phyloP scores from a whole-genome alignment of 2,329 filamentous ascomycete genomes.

The Claviceps digitariae region DNA sequence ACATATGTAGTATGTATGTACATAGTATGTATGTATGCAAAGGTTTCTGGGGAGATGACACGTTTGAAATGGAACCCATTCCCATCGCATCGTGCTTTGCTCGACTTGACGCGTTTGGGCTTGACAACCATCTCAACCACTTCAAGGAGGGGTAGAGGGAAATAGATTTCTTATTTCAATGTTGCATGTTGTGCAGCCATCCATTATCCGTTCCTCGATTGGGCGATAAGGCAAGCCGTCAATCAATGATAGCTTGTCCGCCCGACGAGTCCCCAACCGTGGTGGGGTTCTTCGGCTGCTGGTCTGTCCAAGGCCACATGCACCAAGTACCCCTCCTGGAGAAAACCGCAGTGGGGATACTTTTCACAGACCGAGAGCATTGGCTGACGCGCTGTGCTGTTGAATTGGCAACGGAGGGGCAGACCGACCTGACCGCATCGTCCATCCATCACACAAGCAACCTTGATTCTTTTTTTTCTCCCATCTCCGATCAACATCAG shows the following conservation, averaged over 20 bases:
- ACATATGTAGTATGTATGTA: too few species aligned
- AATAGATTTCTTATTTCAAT: too few species aligned
- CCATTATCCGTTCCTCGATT: not conserved
- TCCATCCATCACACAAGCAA: constrained; percentile 5
- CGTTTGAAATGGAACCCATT: not conserved
- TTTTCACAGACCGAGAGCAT: not conserved
- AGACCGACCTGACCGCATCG: not conserved
- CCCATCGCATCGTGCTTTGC: not conserved
- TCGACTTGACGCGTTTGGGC: too few species aligned
- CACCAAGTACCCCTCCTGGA: constrained; percentile 8
- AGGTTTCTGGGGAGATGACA: not conserved
- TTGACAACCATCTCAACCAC: too few species aligned
- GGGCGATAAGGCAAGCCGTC: not conserved
- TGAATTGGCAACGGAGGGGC: constrained; percentile 2
- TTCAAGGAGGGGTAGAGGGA: too few species aligned
- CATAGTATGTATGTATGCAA: too few species aligned
- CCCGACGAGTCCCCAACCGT: not conserved
- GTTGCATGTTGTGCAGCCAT: not conserved
- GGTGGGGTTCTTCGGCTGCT: constrained; percentile 3
- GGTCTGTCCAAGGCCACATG: not conserved
- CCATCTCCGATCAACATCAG: not conserved
- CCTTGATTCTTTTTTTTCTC: not conserved
- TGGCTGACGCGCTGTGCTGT: constrained; percentile 4
- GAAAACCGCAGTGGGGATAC: constrained; percentile 8
- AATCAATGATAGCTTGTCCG: too few species aligned